phyloP scores from a whole-genome alignment of 352 stramenopile species.

The Phytophthora citricola region DNA sequence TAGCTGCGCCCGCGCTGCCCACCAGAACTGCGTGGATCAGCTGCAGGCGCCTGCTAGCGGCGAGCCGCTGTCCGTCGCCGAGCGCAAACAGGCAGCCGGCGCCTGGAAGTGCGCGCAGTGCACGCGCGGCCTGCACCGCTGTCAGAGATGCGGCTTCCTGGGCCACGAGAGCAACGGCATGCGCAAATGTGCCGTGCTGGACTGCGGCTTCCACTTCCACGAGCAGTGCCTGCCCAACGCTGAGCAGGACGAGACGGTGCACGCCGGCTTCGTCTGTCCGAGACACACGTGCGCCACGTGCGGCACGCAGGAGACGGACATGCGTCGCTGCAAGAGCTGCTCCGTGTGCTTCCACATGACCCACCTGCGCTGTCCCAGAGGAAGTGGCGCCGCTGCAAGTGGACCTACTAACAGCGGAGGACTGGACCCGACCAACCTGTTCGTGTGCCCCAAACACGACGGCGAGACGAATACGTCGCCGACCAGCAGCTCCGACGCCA shows the following conservation, averaged over 20 bases:
- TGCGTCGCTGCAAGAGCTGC: conserved; percentile 62
- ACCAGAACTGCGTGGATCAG: conserved; percentile 67
- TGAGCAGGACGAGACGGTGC: conserved; percentile 10
- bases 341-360: conserved; percentile 53
- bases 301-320: conserved; percentile 52
- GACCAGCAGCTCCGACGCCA: conserved; percentile 30
- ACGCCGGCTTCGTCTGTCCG: conserved; percentile 55
- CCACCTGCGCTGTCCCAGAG: conserved; percentile 55
- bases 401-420: conserved; percentile 11
- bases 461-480: conserved; percentile 12
- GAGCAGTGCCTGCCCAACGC: conserved; percentile 36
- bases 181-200: conserved; percentile 49
- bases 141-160: conserved; percentile 74
- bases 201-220: conserved; percentile 77
- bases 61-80: conserved; percentile 19
- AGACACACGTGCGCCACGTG: conserved; percentile 67
- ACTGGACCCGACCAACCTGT: conserved; percentile 45
- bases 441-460: conserved; percentile 54
- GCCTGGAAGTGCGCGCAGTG: conserved; percentile 78
- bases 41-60: conserved; percentile 38
- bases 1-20: conserved; percentile 64
- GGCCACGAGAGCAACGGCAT: conserved; percentile 64
- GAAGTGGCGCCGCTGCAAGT: conserved; percentile 1
- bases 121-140: conserved; percentile 59
- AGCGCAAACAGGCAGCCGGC: conserved; percentile 43